Conservation (phyloP, 805 yeast genomes). For the Yamadazyma scolyti region DNA sequence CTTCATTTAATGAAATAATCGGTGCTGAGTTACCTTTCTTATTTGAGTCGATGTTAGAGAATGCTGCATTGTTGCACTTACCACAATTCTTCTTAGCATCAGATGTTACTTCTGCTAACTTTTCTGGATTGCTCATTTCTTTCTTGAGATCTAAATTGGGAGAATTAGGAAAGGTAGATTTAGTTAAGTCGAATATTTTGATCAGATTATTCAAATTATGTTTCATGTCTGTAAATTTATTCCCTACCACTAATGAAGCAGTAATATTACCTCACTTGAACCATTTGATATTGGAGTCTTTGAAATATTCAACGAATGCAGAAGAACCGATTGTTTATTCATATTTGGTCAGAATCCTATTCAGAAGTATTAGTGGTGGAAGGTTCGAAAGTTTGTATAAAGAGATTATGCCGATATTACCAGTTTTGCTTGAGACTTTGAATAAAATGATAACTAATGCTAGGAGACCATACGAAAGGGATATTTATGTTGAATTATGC, state of each 20-base stretch:
- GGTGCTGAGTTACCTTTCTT: slow-evolving; percentile 74
- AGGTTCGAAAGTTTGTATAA: slow-evolving; percentile 90
- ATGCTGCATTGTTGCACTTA: slow-evolving; percentile 81
- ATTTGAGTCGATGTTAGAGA: slow-evolving; percentile 74
- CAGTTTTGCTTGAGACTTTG: slow-evolving; percentile 78
- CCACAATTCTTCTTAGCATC: slow-evolving; percentile 93
- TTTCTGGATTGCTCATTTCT: slow-evolving; percentile 76
- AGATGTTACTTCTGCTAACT: slow-evolving; percentile 91
- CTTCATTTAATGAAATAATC: slow-evolving; percentile 90
- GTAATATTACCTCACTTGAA: slow-evolving; percentile 87
- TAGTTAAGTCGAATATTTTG: slow-evolving; percentile 72
- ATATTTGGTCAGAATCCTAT: slow-evolving; percentile 80
- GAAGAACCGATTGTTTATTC: slow-evolving; percentile 90
- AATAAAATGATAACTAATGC: slow-evolving; percentile 82
- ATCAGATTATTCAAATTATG: slow-evolving; percentile 86
- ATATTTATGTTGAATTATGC: slow-evolving; percentile 91
- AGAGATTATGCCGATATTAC: slow-evolving; percentile 87
- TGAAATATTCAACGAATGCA: slow-evolving; percentile 76
- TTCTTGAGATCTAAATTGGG: slow-evolving; percentile 71
- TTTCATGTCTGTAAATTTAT: slow-evolving; percentile 92
- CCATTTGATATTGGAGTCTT: slow-evolving; percentile 73
- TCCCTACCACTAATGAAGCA: slow-evolving; percentile 81
- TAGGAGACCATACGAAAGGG: slow-evolving; percentile 84
- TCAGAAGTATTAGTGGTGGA: slow-evolving; percentile 96
- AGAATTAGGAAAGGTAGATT: slow-evolving; percentile 77